Conservation (phyloP, 1,284 basidiomycete genomes). For the Mycosarcoma maydis region DNA sequence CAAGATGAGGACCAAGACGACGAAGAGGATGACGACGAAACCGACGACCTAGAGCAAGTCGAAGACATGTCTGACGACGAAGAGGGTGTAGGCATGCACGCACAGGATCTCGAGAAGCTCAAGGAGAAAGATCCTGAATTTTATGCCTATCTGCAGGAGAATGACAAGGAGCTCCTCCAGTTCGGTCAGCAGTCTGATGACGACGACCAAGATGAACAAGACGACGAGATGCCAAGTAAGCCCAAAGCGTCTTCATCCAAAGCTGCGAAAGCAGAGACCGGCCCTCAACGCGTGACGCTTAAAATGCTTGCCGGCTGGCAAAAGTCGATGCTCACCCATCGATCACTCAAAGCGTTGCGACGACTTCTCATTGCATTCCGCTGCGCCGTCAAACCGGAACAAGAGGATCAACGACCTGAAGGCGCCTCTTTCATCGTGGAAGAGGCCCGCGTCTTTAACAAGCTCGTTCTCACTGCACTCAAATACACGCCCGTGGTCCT, state of each 20-base stretch:
- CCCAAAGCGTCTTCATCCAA: conserved; percentile 25
- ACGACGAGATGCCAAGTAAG: conserved; percentile 25
- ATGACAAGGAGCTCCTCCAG: conserved; percentile 86
- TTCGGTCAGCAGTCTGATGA: conserved; percentile 72
- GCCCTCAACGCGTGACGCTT: conserved; percentile 73
- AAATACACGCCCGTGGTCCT: conserved; percentile 91
- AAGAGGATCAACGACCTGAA: conserved; percentile 41
- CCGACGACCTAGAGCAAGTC: conserved; percentile 53
- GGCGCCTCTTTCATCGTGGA: conserved; percentile 56
- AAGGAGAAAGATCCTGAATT: conserved; percentile 97
- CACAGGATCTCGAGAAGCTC: conserved; percentile 85
- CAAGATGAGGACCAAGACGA: conserved; percentile 50
- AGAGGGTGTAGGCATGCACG: conserved; percentile 70
- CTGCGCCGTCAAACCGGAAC: conserved; percentile 59
- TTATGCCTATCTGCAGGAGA: conserved; percentile 96
- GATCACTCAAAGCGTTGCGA: conserved; percentile 83
- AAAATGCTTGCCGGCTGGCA: conserved; percentile 85
- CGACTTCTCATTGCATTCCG: conserved; percentile 75
- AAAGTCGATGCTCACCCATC: conserved; percentile 85
- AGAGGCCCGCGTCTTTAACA: conserved; percentile 75
- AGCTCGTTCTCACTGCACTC: conserved; percentile 85
- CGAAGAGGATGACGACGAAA: conserved; percentile 42
- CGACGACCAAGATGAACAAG: conserved; percentile 53
- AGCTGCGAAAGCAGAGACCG: conserved; percentile 19
- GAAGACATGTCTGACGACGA: conserved; percentile 58